Percentiles rank a stretch among this genome's conserved stretches.
phyloP scores from a whole-genome alignment of 1,139 yeast genomes.

The Suhomyces bolitotheri region DNA sequence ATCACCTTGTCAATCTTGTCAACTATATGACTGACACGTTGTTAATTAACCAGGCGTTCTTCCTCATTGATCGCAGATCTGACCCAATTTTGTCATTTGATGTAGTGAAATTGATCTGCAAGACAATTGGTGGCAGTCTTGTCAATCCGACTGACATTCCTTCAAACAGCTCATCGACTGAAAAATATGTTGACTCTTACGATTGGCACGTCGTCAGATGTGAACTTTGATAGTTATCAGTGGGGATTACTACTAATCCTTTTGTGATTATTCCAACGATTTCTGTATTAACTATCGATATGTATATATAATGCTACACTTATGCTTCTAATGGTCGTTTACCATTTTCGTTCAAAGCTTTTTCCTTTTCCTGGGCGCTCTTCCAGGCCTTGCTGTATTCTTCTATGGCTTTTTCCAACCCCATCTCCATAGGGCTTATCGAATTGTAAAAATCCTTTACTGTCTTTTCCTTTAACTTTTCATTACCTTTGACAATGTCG shows the following conservation, averaged over 20 bases:
- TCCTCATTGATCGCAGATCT: constrained; percentile 7
- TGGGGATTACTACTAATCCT: no score
- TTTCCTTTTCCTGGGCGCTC: constrained; percentile 16
- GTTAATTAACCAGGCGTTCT: constrained; percentile 5
- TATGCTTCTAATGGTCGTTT: constrained; percentile 23
- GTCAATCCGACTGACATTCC: constrained; percentile 1
- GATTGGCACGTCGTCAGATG: constrained; percentile 8
- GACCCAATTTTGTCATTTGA: constrained; percentile 4
- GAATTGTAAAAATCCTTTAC: constrained; percentile 35
- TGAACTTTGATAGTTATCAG: constrained; percentile 1
- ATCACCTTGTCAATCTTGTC: constrained; percentile 5
- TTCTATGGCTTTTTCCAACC: constrained; percentile 33
- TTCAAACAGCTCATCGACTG: background rate
- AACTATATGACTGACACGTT: constrained; percentile 8
- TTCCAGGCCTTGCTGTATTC: constrained; percentile 35
- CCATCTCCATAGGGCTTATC: constrained; percentile 28
- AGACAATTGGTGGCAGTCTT: constrained; percentile 7
- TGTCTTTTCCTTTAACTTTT: constrained; percentile 36
- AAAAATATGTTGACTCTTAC: constrained; percentile 3
- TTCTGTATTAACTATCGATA: no score
- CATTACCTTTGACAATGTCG: constrained; percentile 24
- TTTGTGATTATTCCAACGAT: no score
- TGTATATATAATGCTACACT: no score
- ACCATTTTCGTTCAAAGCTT: constrained; percentile 29
- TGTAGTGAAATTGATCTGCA: constrained; percentile 7